Conservation (phyloP, 2,329 filamentous ascomycete genomes). For the Cercospora sp. region DNA sequence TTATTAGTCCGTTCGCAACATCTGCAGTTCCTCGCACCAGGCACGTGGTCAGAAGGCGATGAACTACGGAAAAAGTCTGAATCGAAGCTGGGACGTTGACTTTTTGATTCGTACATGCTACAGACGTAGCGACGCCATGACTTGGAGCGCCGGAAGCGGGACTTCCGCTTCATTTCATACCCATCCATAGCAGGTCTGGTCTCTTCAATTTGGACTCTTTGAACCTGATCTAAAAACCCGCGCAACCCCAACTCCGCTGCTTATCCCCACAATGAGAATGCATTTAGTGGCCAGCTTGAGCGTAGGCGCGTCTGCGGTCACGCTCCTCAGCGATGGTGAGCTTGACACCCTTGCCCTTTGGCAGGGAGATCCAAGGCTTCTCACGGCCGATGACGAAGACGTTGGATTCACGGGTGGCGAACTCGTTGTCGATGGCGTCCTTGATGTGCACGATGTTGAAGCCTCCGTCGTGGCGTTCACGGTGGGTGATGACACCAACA, state of each 20-base stretch:
- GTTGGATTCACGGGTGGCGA: constrained; percentile 99
- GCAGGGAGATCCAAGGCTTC: constrained; percentile 99
- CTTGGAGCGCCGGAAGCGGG: constrained; percentile 17
- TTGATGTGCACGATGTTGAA: constrained; percentile 99
- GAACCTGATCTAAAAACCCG: constrained; percentile 14
- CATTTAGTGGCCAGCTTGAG: constrained; percentile 46
- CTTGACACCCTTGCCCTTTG: constrained; percentile 99
- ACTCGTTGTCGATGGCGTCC: constrained; percentile 99
- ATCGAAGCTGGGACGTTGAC: constrained; percentile 20
- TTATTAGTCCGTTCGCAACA: not conserved
- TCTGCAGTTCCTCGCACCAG: not conserved
- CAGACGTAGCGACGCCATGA: constrained; percentile 16
- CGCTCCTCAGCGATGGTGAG: constrained; percentile 98
- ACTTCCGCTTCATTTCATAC: constrained; percentile 18
- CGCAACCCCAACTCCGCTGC: constrained; percentile 25
- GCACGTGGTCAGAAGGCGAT: not conserved
- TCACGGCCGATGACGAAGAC: constrained; percentile 98
- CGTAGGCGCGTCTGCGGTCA: constrained; percentile 85
- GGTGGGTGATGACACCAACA: constrained; percentile 99
- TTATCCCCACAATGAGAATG: constrained; percentile 13
- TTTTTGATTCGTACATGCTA: constrained; percentile 23
- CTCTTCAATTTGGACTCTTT: constrained; percentile 3
- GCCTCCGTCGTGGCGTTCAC: constrained; percentile 99
- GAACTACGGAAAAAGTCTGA: not conserved
- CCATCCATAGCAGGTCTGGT: constrained; percentile 17